A percentile compares a stretch with the other conserved stretches of the same genome.
phyloP scores from a whole-genome alignment of 805 yeast genomes.

The Nakazawaea sp. region DNA sequence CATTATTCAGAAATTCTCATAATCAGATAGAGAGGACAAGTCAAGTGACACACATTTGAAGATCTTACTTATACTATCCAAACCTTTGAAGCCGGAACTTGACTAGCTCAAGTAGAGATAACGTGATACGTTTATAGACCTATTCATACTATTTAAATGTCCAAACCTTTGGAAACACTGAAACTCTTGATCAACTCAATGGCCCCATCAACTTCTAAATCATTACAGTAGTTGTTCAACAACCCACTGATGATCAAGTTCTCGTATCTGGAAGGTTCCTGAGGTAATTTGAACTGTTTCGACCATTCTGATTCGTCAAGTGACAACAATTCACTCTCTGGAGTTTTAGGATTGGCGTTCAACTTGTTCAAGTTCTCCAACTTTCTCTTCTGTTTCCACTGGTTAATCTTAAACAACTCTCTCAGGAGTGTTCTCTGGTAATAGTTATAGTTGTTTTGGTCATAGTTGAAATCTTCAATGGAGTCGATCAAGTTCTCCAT shows the following conservation, averaged over 20 bases:
- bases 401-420: conserved; percentile 61
- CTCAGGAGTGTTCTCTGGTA: conserved; percentile 71
- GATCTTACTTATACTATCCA: neutral
- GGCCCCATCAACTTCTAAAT: conserved; percentile 64
- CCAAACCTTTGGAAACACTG: conserved; percentile 49
- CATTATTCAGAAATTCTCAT: too few species aligned
- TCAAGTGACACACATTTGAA: neutral
- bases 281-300: conserved; percentile 56
- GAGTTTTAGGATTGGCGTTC: conserved; percentile 46
- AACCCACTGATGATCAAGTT: conserved; percentile 62
- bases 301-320: conserved; percentile 62
- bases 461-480: conserved; percentile 70
- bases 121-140: too few species aligned
- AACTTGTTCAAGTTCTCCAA: conserved; percentile 58
- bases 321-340: conserved; percentile 25
- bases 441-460: conserved; percentile 73
- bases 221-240: conserved; percentile 63
- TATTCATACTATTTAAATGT: conserved; percentile 14
- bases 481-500: conserved; percentile 62
- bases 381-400: conserved; percentile 68
- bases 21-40: too few species aligned
- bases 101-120: too few species aligned
- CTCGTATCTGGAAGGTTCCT: conserved; percentile 70
- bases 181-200: conserved; percentile 58
- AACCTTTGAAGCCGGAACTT: neutral